phyloP scores from a whole-genome alignment of 305 asterid genomes.

The Plantago rigida region DNA sequence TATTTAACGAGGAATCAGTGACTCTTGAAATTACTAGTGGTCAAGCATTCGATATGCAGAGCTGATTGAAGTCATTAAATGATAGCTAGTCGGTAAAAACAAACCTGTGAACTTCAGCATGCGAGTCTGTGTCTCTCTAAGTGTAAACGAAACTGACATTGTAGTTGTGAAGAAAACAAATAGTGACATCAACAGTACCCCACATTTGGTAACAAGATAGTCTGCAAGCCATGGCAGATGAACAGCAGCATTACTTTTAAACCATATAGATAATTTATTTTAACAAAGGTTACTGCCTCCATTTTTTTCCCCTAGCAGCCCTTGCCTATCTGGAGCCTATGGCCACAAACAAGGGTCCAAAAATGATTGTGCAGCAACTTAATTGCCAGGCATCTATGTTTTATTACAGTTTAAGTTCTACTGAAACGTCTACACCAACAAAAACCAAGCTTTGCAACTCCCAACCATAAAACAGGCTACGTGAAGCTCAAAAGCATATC shows the following conservation, averaged over 20 bases:
- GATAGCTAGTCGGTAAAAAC: constrained; percentile 24
- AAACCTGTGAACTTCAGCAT: constrained; percentile 97
- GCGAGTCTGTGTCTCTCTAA: constrained; percentile 99
- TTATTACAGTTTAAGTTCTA: too few species aligned
- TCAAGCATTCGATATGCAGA: constrained; percentile 6
- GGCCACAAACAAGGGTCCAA: not conserved
- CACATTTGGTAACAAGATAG: constrained; percentile 90
- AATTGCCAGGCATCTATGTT: not conserved
- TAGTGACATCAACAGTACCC: constrained; percentile 95
- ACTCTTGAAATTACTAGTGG: not conserved
- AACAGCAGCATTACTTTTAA: not conserved
- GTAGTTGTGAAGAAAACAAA: constrained; percentile 99
- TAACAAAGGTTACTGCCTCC: not conserved
- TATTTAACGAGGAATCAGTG: too few species aligned
- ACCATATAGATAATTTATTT: not conserved
- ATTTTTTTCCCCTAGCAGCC: not conserved
- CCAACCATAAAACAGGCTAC: not conserved
- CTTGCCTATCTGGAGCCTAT: not conserved
- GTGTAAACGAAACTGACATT: constrained; percentile 95
- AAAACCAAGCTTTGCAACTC: not conserved
- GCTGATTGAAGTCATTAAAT: constrained; percentile 5
- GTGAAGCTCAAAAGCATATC: not conserved
- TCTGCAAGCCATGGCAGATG: constrained; percentile 49
- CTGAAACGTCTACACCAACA: too few species aligned
- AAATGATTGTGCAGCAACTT: not conserved